Evolutionary conservation across 1,139 yeast species (phyloP).

Genomic region (Debaryomyces fabryi): DNA sequence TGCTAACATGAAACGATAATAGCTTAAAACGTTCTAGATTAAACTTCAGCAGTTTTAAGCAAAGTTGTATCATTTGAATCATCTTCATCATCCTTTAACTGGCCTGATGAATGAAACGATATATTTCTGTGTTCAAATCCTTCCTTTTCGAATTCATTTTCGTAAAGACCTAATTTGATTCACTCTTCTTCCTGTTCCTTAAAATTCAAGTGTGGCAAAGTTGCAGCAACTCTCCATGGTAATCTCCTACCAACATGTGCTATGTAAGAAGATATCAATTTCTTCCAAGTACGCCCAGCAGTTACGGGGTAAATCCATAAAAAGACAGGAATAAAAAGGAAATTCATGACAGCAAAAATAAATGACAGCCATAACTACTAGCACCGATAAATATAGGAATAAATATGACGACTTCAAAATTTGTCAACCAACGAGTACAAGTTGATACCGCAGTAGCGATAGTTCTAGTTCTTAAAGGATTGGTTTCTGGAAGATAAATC

Average conservation of each 20-base stretch:
- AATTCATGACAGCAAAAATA: conserved; percentile 47
- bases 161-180: conserved; percentile 49
- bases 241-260: conserved; percentile 47
- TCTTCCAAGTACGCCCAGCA: conserved; percentile 52
- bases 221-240: conserved; percentile 55
- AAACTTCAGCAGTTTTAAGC: conserved; percentile 7
- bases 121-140: conserved; percentile 32
- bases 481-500: conserved; percentile 65
- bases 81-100: conserved; percentile 9
- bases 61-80: conserved; percentile 6
- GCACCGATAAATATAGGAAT: conserved; percentile 46
- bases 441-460: conserved; percentile 55
- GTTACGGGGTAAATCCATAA: conserved; percentile 54
- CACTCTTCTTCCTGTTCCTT: conserved; percentile 53
- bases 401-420: conserved; percentile 52
- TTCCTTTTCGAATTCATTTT: conserved; percentile 40
- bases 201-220: conserved; percentile 48
- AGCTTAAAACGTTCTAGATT: background rate
- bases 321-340: conserved; percentile 41
- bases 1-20: no score
- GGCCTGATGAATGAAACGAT: conserved; percentile 18
- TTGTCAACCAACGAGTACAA: conserved; percentile 50
- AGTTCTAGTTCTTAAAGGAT: conserved; percentile 62
- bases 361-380: conserved; percentile 47
- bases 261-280: conserved; percentile 49